Conservation (phyloP, 179 eudicot species). For the Spergularia azorica region DNA sequence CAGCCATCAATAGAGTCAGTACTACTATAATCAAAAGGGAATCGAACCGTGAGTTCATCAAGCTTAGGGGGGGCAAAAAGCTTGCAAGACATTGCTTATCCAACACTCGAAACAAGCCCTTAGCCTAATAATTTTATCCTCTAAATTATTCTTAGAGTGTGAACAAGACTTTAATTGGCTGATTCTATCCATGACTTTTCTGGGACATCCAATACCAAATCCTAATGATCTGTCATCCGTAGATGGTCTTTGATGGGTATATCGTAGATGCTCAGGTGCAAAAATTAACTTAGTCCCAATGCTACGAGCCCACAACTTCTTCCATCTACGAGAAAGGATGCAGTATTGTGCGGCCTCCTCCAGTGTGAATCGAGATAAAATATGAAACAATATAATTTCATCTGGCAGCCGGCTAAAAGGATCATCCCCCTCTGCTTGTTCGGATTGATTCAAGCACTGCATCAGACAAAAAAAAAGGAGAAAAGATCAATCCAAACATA, state of each 20-base stretch:
- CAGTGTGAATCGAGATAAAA: constrained; percentile 11
- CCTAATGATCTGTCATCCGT: too few species aligned
- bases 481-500: too few species aligned
- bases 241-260: too few species aligned
- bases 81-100: constrained; percentile 4
- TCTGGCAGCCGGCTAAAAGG: constrained; percentile 15
- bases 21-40: constrained; percentile 7
- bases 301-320: not conserved
- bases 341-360: not conserved
- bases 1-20: constrained; percentile 3
- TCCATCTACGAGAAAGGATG: constrained; percentile 15
- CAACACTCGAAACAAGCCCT: not conserved
- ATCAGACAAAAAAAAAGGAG: too few species aligned
- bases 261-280: not conserved
- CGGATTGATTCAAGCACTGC: too few species aligned
- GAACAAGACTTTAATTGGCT: too few species aligned
- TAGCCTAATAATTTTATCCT: not conserved
- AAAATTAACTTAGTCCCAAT: constrained; percentile 11
- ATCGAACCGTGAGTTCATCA: constrained; percentile 16
- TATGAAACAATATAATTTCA: constrained; percentile 11
- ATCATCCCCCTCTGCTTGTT: not conserved
- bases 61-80: not conserved
- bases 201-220: too few species aligned
- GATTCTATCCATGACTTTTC: too few species aligned
- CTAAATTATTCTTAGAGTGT: not conserved